These are phyloP conservation scores for Nyctanthes arbortristis DNA, from an alignment of 257 asterid genomes.

Conservation along the genomic window DNA sequence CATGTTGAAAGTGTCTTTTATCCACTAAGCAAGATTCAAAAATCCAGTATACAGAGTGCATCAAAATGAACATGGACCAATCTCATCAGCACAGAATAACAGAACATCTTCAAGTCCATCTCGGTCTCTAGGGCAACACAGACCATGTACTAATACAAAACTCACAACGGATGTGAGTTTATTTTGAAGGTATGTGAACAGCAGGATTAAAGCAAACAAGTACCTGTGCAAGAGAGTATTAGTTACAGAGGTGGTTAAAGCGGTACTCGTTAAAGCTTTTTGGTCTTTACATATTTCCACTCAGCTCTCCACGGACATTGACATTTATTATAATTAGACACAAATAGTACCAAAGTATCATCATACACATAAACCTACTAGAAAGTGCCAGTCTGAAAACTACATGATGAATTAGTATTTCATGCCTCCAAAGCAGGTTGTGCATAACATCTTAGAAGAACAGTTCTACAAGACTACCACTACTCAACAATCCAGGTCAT, in stretches of 20 bases:
- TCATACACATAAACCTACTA: slow-evolving; percentile 1
- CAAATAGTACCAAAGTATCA: background rate
- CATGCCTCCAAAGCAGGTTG: background rate
- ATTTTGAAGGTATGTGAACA: background rate
- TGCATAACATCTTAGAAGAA: background rate
- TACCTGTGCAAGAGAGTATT: too few species aligned
- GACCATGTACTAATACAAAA: background rate
- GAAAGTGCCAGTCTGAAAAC: background rate
- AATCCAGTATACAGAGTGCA: background rate
- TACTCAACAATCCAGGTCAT: background rate
- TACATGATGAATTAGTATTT: background rate
- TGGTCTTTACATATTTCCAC: background rate
- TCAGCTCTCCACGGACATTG: background rate
- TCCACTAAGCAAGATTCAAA: background rate
- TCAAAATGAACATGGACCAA: background rate
- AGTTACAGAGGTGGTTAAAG: too few species aligned
- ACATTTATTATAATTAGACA: background rate
- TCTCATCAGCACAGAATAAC: slow-evolving; percentile 4
- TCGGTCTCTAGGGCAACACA: background rate
- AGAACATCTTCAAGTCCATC: background rate
- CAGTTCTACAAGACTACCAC: background rate
- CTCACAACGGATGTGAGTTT: background rate
- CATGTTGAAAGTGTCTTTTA: background rate
- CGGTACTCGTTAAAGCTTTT: background rate
- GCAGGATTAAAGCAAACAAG: background rate